Percentiles rank a stretch among this genome's conserved stretches.
These are phyloP conservation scores for Trichoderma sp. DNA, from an alignment of 2,329 filamentous ascomycete species.

Conservation along the genomic window DNA sequence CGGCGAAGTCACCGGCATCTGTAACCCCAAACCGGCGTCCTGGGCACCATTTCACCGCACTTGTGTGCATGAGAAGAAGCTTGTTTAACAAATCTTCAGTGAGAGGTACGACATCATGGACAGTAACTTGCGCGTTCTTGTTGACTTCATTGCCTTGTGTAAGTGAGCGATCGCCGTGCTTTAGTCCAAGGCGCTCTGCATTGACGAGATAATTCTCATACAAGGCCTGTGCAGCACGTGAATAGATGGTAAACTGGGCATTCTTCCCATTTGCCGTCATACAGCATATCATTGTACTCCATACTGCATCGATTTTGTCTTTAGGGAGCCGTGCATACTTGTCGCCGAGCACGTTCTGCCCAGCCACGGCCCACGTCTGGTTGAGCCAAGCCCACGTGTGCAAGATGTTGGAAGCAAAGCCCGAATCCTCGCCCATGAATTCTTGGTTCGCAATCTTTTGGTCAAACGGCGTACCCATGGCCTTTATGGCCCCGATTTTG, in stretches of 20 bases:
- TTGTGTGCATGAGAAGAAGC: not conserved
- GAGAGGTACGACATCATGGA: accelerated
- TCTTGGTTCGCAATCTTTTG: not conserved
- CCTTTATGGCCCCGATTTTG: not conserved
- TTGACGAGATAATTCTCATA: not conserved
- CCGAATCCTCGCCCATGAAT: not conserved
- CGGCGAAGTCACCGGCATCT: not conserved
- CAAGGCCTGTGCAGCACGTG: not conserved
- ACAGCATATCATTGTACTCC: not conserved
- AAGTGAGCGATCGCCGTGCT: not conserved
- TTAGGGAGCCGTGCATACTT: not conserved
- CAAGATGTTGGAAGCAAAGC: not conserved
- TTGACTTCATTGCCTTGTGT: not conserved
- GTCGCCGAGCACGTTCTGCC: not conserved
- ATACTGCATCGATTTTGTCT: not conserved
- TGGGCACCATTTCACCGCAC: not conserved
- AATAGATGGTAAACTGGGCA: not conserved
- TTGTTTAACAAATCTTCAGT: not conserved
- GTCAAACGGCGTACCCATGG: not conserved
- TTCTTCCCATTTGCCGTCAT: not conserved
- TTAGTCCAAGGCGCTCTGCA: not conserved
- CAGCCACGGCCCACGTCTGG: not conserved
- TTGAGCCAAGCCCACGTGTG: not conserved
- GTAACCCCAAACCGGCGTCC: not conserved
- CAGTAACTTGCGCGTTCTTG: not conserved